Base-by-base conservation (phyloP, 371 early-diverging fungal genomes). In the Blakeslea trispora region DNA sequence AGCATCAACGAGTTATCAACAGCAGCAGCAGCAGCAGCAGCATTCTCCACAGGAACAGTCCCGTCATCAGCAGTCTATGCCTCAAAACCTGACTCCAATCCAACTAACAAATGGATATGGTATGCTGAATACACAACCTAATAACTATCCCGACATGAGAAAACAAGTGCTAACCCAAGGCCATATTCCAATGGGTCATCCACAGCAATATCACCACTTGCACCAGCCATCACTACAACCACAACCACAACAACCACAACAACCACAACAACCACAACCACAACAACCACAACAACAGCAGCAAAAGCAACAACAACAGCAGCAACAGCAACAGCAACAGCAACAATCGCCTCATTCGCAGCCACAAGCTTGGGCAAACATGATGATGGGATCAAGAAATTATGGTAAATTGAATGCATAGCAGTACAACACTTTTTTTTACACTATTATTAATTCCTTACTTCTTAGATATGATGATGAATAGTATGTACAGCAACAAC, bases 381-480 rank as follows among this genome's bases (percentile, higher is more conserved):
- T 54, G 2, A 54, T 58, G 31, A 59, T 59, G 40, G 59, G 53
- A 22, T 21, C 37, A 45, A 59, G 45, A 24, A 53, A 47, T 17
- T 59, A 59, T 46, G 59, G 59, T 51, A 28, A 50, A 28, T 28
- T 28, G 7, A 28, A 28, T 28, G 28, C 28, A 28, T 28, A 28
- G n/a, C 28, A 28, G 5, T 28, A 28, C 23, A 13, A 17, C 31
- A 23, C 3, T 14, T 32, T 28, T 13, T 53, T 18, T 3, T 17
- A 22, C 11, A 42, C 32, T 17, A 31, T 6, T 40, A 52, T 24
- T 45, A 35, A 39, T n/a, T 10, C 19, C 13, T 7, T 23, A n/a
- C 39, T 13, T 18, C 35, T 9, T 59, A 59, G 59, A 59, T 41
- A 53, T 59, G 53, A 59, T 59, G 59, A 59, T 59, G 59, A 59